Percentiles rank a stretch among this genome's conserved stretches.
Evolutionary conservation across 2,329 filamentous ascomycete species (phyloP).

Genomic region (Cytospora piceicola): DNA sequence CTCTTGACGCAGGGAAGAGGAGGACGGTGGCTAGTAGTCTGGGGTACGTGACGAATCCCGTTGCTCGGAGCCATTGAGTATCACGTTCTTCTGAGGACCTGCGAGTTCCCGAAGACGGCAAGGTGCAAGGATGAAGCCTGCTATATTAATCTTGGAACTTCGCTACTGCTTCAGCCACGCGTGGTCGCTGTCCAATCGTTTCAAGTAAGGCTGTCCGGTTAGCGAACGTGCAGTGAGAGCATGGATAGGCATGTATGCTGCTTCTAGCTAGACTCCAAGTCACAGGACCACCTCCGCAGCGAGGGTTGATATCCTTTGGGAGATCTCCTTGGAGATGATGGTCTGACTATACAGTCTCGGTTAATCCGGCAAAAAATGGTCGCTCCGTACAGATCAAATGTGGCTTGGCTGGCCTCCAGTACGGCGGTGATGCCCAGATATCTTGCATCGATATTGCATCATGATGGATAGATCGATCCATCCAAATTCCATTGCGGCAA

Average conservation of each 20-base stretch:
- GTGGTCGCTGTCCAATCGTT: slow-evolving; percentile 21
- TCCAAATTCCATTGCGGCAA: neutral
- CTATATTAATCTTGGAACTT: slow-evolving; percentile 1
- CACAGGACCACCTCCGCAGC: neutral
- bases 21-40: neutral
- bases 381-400: neutral
- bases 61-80: neutral
- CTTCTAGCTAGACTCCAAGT: slow-evolving; percentile 4
- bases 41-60: slow-evolving; percentile 11
- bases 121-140: slow-evolving; percentile 28
- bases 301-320: neutral
- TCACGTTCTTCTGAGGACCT: slow-evolving; percentile 28
- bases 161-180: slow-evolving; percentile 26
- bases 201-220: slow-evolving; percentile 19
- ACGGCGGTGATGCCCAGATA: neutral
- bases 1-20: neutral
- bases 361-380: neutral
- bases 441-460: slow-evolving; percentile 1
- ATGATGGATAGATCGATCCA: neutral
- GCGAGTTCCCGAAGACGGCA: slow-evolving; percentile 21
- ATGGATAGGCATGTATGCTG: slow-evolving; percentile 2
- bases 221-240: slow-evolving; percentile 25
- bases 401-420: neutral
- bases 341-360: neutral
- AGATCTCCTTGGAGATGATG: neutral